Conservation (phyloP, 768 basidiomycete species). For the Lactifluus pinguis region DNA sequence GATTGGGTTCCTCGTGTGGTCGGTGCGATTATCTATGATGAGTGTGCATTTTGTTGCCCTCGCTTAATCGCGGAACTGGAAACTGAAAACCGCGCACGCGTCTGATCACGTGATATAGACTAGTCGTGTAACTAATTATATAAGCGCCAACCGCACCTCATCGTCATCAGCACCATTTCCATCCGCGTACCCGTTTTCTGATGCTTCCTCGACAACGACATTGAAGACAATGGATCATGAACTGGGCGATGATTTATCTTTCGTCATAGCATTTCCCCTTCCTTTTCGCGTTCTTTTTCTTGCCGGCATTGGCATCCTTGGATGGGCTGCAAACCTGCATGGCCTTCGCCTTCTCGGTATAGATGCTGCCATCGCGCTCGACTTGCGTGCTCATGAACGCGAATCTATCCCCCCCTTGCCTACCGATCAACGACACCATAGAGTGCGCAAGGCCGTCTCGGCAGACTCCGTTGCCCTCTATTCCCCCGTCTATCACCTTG, state of each 20-base stretch:
- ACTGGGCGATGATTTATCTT: conserved; percentile 38
- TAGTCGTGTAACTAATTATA: no score
- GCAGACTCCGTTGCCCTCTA: conserved; percentile 37
- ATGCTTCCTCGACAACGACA: not conserved
- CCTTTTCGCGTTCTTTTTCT: conserved; percentile 87
- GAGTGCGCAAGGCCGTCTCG: conserved; percentile 30
- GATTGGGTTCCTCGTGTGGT: not conserved
- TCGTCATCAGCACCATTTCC: not conserved
- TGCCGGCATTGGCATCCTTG: conserved; percentile 68
- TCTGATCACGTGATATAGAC: no score
- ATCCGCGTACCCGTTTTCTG: not conserved
- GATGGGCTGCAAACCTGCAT: conserved; percentile 93
- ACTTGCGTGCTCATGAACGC: conserved; percentile 31
- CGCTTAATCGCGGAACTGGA: not conserved
- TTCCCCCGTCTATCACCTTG: conserved; percentile 57
- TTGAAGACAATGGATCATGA: conserved; percentile 20
- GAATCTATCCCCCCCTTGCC: conserved; percentile 20
- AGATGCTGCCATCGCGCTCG: conserved; percentile 65
- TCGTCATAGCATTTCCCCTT: conserved; percentile 64
- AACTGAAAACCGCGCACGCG: no score
- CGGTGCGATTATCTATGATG: not conserved
- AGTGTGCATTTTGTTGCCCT: not conserved
- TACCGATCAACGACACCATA: conserved; percentile 14
- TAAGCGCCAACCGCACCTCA: no score
- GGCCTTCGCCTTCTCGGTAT: conserved; percentile 64